These are phyloP conservation scores for Vanrija humicola DNA, from an alignment of 1,284 basidiomycete genomes.

Conservation along the genomic window DNA sequence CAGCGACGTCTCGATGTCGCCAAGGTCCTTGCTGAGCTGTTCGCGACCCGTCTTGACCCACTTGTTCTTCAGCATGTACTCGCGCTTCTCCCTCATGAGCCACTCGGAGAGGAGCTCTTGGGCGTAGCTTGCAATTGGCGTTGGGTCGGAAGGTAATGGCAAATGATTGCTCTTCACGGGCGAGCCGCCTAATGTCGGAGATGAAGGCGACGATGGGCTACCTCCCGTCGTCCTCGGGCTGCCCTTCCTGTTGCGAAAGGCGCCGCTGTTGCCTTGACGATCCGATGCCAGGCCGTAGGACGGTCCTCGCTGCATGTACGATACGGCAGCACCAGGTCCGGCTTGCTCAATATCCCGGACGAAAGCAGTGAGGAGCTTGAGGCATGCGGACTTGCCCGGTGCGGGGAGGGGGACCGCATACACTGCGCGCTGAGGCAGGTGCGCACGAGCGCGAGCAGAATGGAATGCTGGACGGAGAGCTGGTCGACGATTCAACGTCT, in stretches of 20 bases:
- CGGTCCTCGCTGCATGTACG: conserved; percentile 6
- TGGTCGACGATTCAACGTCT: conserved; percentile 34
- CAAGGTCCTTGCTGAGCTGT: conserved; percentile 41
- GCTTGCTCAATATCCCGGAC: conserved; percentile 27
- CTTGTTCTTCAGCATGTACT: conserved; percentile 46
- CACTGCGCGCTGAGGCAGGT: conserved; percentile 26
- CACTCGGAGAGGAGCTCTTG: conserved; percentile 46
- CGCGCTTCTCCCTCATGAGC: conserved; percentile 45
- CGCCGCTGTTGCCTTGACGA: too few species aligned
- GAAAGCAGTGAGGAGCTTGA: conserved; percentile 34
- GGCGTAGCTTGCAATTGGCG: conserved; percentile 36
- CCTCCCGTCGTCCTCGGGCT: not conserved
- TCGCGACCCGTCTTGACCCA: conserved; percentile 47
- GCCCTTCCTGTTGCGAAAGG: not conserved
- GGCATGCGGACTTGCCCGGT: conserved; percentile 40
- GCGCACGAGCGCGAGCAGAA: conserved; percentile 41
- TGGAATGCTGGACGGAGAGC: conserved; percentile 44
- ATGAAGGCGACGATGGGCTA: conserved; percentile 17
- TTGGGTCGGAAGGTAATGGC: conserved; percentile 12
- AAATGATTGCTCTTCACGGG: not conserved
- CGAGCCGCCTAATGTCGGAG: conserved; percentile 3
- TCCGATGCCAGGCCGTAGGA: too few species aligned
- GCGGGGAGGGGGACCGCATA: conserved; percentile 42
- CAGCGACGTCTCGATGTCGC: conserved; percentile 43
- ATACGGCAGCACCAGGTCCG: conserved; percentile 15